Evolutionary conservation across 306 rosid species (phyloP).

Genomic region (Benincasa hispida): DNA sequence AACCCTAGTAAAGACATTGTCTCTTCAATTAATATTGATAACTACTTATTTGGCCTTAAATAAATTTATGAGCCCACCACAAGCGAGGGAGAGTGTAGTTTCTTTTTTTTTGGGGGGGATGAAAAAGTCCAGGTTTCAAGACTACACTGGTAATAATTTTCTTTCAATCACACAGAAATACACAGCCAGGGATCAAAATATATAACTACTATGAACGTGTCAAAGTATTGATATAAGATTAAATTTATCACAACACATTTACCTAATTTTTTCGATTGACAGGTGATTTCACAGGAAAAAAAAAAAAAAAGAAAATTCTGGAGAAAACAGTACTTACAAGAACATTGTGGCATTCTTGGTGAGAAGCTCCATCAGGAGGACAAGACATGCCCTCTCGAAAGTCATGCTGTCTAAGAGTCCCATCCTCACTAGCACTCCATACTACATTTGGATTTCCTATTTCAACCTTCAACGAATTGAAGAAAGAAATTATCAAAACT

Average conservation of each 20-base stretch:
- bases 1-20: neutral
- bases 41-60: neutral
- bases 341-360: slow-evolving; percentile 81
- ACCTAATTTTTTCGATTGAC: neutral
- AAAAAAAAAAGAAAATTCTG: neutral
- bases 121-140: too few species aligned
- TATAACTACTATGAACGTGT: too few species aligned
- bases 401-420: slow-evolving; percentile 95
- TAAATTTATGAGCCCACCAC: neutral
- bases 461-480: slow-evolving; percentile 56
- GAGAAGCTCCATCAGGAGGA: slow-evolving; percentile 80
- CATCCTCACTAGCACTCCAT: slow-evolving; percentile 99
- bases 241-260: neutral
- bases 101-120: too few species aligned
- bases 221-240: neutral
- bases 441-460: slow-evolving; percentile 90
- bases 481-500: slow-evolving; percentile 4
- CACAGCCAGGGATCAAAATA: too few species aligned
- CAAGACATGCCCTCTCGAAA: slow-evolving; percentile 81
- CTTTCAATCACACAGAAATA: too few species aligned
- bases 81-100: neutral
- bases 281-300: neutral
- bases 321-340: slow-evolving; percentile 33
- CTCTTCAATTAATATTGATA: neutral
- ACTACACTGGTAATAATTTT: too few species aligned